These are phyloP conservation scores for Fusarium torulosum DNA, from an alignment of 2,329 filamentous ascomycete genomes.

Conservation along the genomic window DNA sequence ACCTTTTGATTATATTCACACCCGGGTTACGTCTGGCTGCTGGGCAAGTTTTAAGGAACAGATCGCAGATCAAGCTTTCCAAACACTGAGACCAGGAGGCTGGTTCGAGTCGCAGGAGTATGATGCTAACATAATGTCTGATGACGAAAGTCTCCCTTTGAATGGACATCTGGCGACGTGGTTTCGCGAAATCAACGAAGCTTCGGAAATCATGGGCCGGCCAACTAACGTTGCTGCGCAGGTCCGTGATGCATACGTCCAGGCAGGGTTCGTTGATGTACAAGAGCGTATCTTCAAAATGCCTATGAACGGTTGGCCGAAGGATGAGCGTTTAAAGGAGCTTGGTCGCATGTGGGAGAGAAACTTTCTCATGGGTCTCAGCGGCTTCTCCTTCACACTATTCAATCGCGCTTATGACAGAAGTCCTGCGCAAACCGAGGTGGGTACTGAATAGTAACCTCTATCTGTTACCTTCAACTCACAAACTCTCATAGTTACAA, in stretches of 20 bases:
- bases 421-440: conserved; percentile 63
- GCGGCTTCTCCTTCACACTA: conserved; percentile 58
- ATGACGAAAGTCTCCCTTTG: conserved; percentile 59
- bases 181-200: conserved; percentile 56
- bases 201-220: conserved; percentile 55
- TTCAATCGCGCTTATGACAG: conserved; percentile 57
- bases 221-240: conserved; percentile 53
- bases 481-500: conserved; percentile 55
- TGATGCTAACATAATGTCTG: conserved; percentile 55
- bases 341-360: conserved; percentile 61
- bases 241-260: conserved; percentile 56
- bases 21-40: conserved; percentile 62
- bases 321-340: conserved; percentile 58
- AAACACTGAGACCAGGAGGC: conserved; percentile 63
- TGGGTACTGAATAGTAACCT: conserved; percentile 42
- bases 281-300: conserved; percentile 65
- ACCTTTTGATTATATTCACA: conserved; percentile 68
- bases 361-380: conserved; percentile 59
- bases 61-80: conserved; percentile 65
- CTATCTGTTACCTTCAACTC: conserved; percentile 8
- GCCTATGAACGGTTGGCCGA: conserved; percentile 67
- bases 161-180: conserved; percentile 57
- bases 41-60: conserved; percentile 63
- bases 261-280: conserved; percentile 68
- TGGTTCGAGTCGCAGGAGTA: conserved; percentile 68